These are phyloP conservation scores for Lentinula aciculospora DNA, from an alignment of 768 basidiomycete genomes.

Conservation along the genomic window DNA sequence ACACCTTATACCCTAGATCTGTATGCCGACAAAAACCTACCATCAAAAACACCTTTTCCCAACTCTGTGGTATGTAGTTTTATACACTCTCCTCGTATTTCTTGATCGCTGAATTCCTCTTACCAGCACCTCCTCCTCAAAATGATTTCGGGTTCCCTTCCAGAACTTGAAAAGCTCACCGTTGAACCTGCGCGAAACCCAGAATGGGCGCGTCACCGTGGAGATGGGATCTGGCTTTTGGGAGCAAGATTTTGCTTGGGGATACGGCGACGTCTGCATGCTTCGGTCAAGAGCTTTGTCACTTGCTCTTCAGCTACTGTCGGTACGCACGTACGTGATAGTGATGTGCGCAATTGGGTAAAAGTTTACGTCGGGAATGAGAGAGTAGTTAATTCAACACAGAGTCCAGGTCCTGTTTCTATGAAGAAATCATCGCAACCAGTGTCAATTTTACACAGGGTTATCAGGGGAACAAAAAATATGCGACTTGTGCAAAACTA, in stretches of 20 bases:
- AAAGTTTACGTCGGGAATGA: conserved; percentile 1
- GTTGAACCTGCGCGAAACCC: not conserved
- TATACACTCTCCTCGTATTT: not conserved
- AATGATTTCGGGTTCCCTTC: not conserved
- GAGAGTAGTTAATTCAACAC: not conserved
- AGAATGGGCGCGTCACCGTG: not conserved
- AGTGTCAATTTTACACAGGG: not conserved
- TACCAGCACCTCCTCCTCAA: not conserved
- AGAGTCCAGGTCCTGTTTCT: not conserved
- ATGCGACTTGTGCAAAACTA: not conserved
- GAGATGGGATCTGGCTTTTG: not conserved
- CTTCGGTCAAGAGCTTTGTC: not conserved
- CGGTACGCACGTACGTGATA: too few species aligned
- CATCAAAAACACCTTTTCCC: not conserved
- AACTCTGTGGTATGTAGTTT: not conserved
- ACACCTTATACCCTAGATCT: not conserved
- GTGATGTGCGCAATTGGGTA: not conserved
- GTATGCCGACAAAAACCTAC: not conserved
- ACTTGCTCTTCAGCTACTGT: not conserved
- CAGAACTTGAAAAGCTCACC: not conserved
- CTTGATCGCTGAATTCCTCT: not conserved
- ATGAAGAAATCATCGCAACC: not conserved
- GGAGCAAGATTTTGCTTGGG: not conserved
- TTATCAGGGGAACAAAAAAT: not conserved
- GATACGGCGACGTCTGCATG: not conserved